Percentiles rank a stretch among this genome's conserved stretches.
Conservation (phyloP, 2,329 filamentous ascomycete species). For the Colletotrichum chrysophilum region DNA sequence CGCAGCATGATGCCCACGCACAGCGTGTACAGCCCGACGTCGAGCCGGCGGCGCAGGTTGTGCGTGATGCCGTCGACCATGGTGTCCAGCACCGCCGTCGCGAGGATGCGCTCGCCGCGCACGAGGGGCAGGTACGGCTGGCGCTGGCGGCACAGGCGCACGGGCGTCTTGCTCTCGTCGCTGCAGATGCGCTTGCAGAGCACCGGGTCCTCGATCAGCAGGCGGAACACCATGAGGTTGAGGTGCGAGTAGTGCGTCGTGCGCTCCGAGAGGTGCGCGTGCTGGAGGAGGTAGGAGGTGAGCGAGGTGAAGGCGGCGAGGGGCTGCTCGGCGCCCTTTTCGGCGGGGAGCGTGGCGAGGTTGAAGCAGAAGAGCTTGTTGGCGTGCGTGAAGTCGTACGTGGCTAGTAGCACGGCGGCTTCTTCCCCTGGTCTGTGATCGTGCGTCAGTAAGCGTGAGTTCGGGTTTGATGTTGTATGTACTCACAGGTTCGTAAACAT, state of each 20-base stretch:
- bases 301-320: constrained; percentile 85
- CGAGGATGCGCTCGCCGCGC: constrained; percentile 73
- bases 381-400: constrained; percentile 91
- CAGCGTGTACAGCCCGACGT: constrained; percentile 83
- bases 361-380: constrained; percentile 96
- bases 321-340: constrained; percentile 72
- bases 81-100: constrained; percentile 80
- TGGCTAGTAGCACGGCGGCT: constrained; percentile 80
- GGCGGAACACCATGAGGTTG: constrained; percentile 82
- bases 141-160: constrained; percentile 88
- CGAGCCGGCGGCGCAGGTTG: constrained; percentile 85
- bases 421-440: constrained; percentile 74
- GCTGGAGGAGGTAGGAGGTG: constrained; percentile 90
- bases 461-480: not conserved
- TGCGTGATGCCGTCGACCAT: constrained; percentile 93
- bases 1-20: constrained; percentile 83
- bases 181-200: constrained; percentile 86
- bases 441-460: constrained; percentile 14
- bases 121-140: constrained; percentile 83
- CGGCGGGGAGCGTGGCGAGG: constrained; percentile 69
- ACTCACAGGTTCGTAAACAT: constrained; percentile 81
- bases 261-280: constrained; percentile 83
- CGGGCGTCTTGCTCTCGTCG: constrained; percentile 73
- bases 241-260: constrained; percentile 84
- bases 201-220: constrained; percentile 83